Conservation (phyloP, 441 rosid species). For the Adansonia rubrostipa region DNA sequence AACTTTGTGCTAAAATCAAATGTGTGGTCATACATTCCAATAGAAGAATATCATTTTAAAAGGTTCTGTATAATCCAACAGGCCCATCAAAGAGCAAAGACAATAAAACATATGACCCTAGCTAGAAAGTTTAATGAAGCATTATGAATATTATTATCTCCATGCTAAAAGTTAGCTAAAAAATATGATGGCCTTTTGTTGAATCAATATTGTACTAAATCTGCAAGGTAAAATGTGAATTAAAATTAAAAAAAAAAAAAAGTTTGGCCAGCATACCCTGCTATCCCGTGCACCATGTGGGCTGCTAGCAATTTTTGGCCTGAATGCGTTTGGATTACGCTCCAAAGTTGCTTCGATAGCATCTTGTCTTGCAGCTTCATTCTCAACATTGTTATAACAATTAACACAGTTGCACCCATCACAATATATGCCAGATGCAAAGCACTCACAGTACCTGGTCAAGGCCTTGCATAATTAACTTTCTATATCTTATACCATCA, state of each 20-base stretch:
- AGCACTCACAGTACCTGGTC: constrained; percentile 92
- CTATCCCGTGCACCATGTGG: constrained; percentile 67
- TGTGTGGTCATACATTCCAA: background rate
- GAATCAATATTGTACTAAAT: background rate
- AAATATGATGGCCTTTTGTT: background rate
- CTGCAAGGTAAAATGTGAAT: background rate
- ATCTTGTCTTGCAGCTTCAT: constrained; percentile 73
- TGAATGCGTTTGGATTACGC: constrained; percentile 87
- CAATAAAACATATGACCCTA: background rate
- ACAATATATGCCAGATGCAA: constrained; percentile 85
- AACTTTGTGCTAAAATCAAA: background rate
- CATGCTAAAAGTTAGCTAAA: constrained; percentile 9
- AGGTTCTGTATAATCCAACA: background rate
- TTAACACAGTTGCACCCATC: constrained; percentile 88
- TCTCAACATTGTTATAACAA: constrained; percentile 75
- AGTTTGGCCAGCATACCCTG: constrained; percentile 48
- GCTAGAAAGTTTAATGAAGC: background rate
- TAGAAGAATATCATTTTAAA: background rate
- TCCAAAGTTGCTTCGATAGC: constrained; percentile 76
- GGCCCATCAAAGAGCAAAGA: background rate
- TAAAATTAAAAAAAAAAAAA: background rate
- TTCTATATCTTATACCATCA: constrained; percentile 14
- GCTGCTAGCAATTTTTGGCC: constrained; percentile 89
- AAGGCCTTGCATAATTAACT: constrained; percentile 30
- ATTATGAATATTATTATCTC: background rate